Percentiles rank a stretch among this genome's conserved stretches.
These are phyloP conservation scores for Thraustochytrium sp. DNA, from an alignment of 352 stramenopile species.

Conservation along the genomic window DNA sequence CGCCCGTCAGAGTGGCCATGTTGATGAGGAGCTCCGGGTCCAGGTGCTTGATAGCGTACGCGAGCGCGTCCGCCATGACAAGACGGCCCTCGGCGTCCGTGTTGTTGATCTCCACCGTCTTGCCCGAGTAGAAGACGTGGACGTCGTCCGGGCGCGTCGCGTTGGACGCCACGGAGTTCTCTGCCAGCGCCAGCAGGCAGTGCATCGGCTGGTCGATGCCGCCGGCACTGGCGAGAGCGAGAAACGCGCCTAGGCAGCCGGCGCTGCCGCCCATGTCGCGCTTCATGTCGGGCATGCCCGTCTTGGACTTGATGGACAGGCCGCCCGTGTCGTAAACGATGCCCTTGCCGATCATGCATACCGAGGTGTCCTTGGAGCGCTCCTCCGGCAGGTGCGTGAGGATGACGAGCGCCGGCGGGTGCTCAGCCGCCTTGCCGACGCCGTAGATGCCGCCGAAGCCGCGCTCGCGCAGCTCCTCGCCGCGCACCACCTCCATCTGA, in stretches of 20 bases:
- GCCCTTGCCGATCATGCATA: slow-evolving; percentile 84
- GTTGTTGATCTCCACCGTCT: slow-evolving; percentile 95
- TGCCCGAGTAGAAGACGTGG: slow-evolving; percentile 83
- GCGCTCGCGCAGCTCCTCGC: slow-evolving; percentile 73
- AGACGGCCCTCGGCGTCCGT: slow-evolving; percentile 88
- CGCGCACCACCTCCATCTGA: slow-evolving; percentile 76
- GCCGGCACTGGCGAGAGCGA: slow-evolving; percentile 60
- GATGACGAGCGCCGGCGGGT: slow-evolving; percentile 80
- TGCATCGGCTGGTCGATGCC: slow-evolving; percentile 64
- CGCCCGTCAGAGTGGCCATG: slow-evolving; percentile 90
- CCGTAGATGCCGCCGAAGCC: slow-evolving; percentile 85
- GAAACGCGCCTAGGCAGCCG: slow-evolving; percentile 76
- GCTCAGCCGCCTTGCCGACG: slow-evolving; percentile 76
- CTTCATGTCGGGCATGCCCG: slow-evolving; percentile 84
- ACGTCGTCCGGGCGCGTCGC: slow-evolving; percentile 88
- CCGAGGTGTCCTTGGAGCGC: slow-evolving; percentile 2
- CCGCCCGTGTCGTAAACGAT: slow-evolving; percentile 95
- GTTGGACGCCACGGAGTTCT: slow-evolving; percentile 83
- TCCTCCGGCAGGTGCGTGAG: slow-evolving; percentile 68
- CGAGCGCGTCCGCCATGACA: slow-evolving; percentile 85
- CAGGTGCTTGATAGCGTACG: slow-evolving; percentile 82
- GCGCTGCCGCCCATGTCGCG: slow-evolving; percentile 83
- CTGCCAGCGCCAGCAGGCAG: slow-evolving; percentile 80
- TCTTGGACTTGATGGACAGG: slow-evolving; percentile 81
- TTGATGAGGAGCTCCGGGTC: slow-evolving; percentile 81